Evolutionary conservation across 805 yeast species (phyloP).

Genomic region (Kuraishia ogatae): DNA sequence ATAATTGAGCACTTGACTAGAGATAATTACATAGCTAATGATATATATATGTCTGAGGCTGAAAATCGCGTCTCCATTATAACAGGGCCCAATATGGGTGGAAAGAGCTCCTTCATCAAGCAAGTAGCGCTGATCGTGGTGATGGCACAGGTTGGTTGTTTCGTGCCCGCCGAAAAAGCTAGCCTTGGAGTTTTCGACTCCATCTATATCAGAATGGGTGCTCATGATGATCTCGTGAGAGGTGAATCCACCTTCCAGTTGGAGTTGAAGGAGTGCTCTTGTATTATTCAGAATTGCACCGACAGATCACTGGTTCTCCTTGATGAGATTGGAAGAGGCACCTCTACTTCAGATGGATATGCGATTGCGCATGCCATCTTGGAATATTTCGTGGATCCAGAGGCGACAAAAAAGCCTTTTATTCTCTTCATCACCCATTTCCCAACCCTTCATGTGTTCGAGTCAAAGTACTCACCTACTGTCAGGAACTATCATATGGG

Average conservation of each 20-base stretch:
- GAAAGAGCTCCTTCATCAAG: conserved; percentile 70
- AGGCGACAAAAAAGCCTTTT: conserved; percentile 33
- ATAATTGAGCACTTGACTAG: conserved; percentile 18
- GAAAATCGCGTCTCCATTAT: conserved; percentile 50
- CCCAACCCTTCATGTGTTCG: conserved; percentile 52
- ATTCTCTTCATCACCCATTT: conserved; percentile 82
- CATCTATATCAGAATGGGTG: conserved; percentile 62
- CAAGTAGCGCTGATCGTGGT: conserved; percentile 64
- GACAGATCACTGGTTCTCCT: conserved; percentile 50
- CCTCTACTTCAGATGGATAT: conserved; percentile 65
- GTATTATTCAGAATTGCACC: conserved; percentile 43
- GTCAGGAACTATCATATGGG: conserved; percentile 71
- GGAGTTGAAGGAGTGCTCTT: conserved; percentile 59
- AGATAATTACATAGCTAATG: conserved; percentile 55
- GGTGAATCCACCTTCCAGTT: conserved; percentile 83
- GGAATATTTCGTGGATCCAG: conserved; percentile 37
- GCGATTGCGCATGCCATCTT: conserved; percentile 73
- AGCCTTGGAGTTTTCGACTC: conserved; percentile 55
- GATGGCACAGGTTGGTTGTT: conserved; percentile 74
- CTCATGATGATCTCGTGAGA: conserved; percentile 63
- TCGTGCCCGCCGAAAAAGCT: conserved; percentile 58
- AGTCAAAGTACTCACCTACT: conserved; percentile 23
- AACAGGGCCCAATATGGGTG: conserved; percentile 89
- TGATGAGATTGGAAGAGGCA: conserved; percentile 76
- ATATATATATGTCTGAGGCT: conserved; percentile 38